phyloP scores from a whole-genome alignment of 2,329 filamentous ascomycete genomes.

The Aspergillus sp. region DNA sequence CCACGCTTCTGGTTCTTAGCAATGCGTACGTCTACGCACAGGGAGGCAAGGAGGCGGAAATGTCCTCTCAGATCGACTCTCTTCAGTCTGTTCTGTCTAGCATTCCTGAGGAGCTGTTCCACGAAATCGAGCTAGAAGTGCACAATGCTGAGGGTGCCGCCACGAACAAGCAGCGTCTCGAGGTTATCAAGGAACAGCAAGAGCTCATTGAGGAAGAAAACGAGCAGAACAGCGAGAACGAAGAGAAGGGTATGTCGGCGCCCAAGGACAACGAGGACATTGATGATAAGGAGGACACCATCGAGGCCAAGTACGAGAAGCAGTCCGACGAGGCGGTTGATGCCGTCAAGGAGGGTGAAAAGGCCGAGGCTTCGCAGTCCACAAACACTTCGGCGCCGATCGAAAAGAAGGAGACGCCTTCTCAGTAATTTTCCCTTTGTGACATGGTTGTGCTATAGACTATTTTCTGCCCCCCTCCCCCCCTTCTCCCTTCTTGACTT shows the following conservation, averaged over 20 bases:
- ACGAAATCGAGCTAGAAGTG: constrained; percentile 98
- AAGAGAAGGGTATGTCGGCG: constrained; percentile 69
- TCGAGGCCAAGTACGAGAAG: constrained; percentile 47
- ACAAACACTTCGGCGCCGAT: constrained; percentile 14
- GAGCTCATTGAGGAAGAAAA: constrained; percentile 98
- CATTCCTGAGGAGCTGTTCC: constrained; percentile 97
- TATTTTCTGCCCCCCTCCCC: constrained; percentile 12
- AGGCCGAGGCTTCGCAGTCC: constrained; percentile 29
- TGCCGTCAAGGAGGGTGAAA: constrained; percentile 40
- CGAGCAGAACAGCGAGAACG: constrained; percentile 80
- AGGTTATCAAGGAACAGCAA: constrained; percentile 97
- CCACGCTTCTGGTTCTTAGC: constrained; percentile 89
- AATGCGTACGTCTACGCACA: constrained; percentile 96
- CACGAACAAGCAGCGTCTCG: constrained; percentile 97
- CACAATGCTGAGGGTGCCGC: constrained; percentile 95
- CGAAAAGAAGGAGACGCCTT: constrained; percentile 28
- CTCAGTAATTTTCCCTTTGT: constrained; percentile 5
- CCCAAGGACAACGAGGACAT: constrained; percentile 89
- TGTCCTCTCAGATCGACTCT: constrained; percentile 86
- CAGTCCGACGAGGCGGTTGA: constrained; percentile 51
- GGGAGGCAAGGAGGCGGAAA: constrained; percentile 72
- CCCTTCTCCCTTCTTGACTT: constrained; percentile 16
- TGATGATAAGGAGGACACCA: constrained; percentile 79
- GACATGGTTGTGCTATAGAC: constrained; percentile 3
- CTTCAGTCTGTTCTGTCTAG: constrained; percentile 88